A percentile compares a stretch with the other conserved stretches of the same genome.
phyloP scores from a whole-genome alignment of 305 asterid genomes.

The Withania somnifera region DNA sequence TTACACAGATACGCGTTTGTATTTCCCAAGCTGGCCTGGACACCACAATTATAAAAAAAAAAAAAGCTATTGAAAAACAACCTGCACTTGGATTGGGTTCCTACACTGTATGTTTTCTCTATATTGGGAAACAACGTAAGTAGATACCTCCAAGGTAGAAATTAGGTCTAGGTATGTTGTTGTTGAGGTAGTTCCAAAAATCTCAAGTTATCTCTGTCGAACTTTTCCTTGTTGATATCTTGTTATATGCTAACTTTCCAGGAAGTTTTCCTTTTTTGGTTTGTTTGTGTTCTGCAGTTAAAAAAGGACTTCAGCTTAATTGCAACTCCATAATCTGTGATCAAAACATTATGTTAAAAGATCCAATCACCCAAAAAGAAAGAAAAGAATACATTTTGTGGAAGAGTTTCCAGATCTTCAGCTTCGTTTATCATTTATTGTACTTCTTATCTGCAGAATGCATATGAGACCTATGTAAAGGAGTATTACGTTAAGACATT shows the following conservation, averaged over 20 bases:
- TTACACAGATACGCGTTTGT: background rate
- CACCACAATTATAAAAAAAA: too few relatives aligned
- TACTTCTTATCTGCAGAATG: conserved; percentile 45
- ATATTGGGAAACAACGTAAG: background rate
- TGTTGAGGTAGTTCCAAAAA: background rate
- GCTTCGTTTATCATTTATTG: background rate
- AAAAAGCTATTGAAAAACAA: background rate
- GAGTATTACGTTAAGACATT: conserved; percentile 38
- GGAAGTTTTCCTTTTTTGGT: background rate
- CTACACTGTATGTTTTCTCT: background rate
- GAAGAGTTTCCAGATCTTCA: background rate
- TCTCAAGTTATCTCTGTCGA: background rate
- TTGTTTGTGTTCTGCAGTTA: background rate
- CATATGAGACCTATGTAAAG: conserved; percentile 75
- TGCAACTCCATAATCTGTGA: background rate
- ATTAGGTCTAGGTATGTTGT: too few relatives aligned
- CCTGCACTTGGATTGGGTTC: background rate
- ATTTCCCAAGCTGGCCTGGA: too few relatives aligned
- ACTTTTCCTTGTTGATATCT: background rate
- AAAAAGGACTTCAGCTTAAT: background rate
- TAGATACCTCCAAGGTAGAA: background rate
- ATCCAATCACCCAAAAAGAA: background rate
- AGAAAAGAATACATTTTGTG: background rate
- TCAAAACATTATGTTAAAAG: background rate
- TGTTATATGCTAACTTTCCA: background rate